Evolutionary conservation across 75 land plant species (phyloP), one percentile per base, ranked within the genome.

Genomic region (Selaginella tamariscina): DNA sequence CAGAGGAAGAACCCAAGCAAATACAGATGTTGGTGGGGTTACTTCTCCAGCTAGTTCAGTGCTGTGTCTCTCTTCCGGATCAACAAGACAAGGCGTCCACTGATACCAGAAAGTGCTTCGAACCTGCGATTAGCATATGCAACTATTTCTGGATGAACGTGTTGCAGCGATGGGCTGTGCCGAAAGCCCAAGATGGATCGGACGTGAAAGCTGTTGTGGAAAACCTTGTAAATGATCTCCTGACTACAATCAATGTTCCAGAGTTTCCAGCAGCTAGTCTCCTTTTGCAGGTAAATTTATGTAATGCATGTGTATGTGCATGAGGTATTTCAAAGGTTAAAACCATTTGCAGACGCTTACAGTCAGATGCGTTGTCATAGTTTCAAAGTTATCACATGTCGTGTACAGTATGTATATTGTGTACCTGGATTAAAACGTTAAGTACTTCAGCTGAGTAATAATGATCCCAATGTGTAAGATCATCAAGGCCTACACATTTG

Each of bases 1-100:
- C 85, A 54, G 99, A 95, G 79, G 97, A 95, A 65, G 99, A 95
- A 26, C 85, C 84, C 32, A 81, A 81, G 77, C 99, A 95, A 71
- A 91, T 95, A 23, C 99, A 95, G 80, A 88, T 95, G 87, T 66
- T 95, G 27, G 82, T 91, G 54, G 99, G 92, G 33, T 77, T 95
- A 67, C 70, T 95, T 29, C 74, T 95, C 67, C 99, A 95, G 66
- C 63, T 95, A 63, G 86, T 91, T 33, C 99, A 95, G 24, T 83
- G 77, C 57, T 91, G 93, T 77, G 78, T 82, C 2, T 70, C 72
- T 32, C 83, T 86, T 68, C 87, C 86, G 55, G 68, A 68, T 67
- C 56, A 56, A 30, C 67, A 2, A 29, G 70, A 67, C 24, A n/a
- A 33, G 24, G 59, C 49, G n/a, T 18, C 62, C 27, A 15, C 21